Percentiles rank a stretch among this genome's conserved stretches.
phyloP scores from a whole-genome alignment of 1,139 yeast genomes.

The Debaryomyces nepalensis region DNA sequence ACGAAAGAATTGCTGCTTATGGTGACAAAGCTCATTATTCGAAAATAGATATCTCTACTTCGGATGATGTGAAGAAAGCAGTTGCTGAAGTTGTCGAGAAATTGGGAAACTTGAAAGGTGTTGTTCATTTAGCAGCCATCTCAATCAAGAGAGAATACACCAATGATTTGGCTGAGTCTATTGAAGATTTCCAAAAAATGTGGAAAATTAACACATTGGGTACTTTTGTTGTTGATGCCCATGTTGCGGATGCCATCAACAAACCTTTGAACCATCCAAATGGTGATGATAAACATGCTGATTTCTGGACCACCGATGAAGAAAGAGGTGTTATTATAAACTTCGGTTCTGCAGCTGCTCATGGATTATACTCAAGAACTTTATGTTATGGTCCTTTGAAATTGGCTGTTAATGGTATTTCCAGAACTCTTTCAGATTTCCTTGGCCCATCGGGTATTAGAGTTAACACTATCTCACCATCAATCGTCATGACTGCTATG shows the following conservation, averaged over 20 bases:
- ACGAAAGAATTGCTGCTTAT: slow-evolving; percentile 1
- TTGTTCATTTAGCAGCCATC: slow-evolving; percentile 18
- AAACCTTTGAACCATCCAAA: slow-evolving; percentile 17
- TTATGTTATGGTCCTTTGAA: slow-evolving; percentile 9
- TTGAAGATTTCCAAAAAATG: slow-evolving; percentile 18
- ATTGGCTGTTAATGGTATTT: slow-evolving; percentile 10
- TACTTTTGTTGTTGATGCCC: slow-evolving; percentile 20
- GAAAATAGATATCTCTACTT: slow-evolving; percentile 13
- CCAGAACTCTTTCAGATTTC: slow-evolving; percentile 9
- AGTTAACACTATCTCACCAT: slow-evolving; percentile 8
- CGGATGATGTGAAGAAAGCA: slow-evolving; percentile 11
- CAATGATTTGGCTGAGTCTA: slow-evolving; percentile 19
- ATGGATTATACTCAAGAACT: slow-evolving; percentile 8
- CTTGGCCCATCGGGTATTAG: slow-evolving; percentile 9
- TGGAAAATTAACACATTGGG: slow-evolving; percentile 19
- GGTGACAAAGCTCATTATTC: slow-evolving; percentile 9
- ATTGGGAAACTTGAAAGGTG: slow-evolving; percentile 18
- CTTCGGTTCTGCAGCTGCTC: slow-evolving; percentile 18
- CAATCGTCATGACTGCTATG: slow-evolving; percentile 16
- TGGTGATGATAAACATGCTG: slow-evolving; percentile 12
- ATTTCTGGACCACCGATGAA: slow-evolving; percentile 20
- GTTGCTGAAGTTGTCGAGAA: slow-evolving; percentile 12
- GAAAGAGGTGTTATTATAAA: slow-evolving; percentile 20
- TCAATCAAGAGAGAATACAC: slow-evolving; percentile 17
- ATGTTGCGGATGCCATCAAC: slow-evolving; percentile 20